Evolutionary conservation across 495 filamentous ascomycete species (phyloP).

Genomic region (Aspergillus haitiensis): DNA sequence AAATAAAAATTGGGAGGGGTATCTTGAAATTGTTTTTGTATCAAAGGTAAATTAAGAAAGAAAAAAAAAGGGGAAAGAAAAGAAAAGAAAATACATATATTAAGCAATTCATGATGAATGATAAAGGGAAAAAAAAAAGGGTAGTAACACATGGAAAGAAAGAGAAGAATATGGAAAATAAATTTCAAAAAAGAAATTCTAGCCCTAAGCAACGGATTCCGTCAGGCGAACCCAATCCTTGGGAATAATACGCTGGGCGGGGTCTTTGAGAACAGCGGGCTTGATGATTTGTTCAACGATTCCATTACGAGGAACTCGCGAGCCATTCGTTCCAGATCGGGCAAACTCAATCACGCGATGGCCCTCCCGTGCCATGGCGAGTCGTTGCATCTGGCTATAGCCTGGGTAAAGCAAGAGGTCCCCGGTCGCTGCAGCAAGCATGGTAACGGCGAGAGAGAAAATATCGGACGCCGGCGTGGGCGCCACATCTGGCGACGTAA

Average conservation of each 20-base stretch:
- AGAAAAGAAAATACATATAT: not conserved
- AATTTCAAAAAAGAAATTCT: no score
- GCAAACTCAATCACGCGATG: conserved; percentile 49
- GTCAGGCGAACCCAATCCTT: conserved; percentile 36
- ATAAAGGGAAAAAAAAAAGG: conserved; percentile 4
- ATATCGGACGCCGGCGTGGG: conserved; percentile 48
- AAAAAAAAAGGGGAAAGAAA: conserved; percentile 13
- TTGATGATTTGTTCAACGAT: conserved; percentile 45
- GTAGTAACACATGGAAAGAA: not conserved
- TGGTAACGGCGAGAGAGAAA: conserved; percentile 57
- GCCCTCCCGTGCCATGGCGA: conserved; percentile 51
- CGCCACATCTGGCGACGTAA: conserved; percentile 29
- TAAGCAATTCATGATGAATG: conserved; percentile 4
- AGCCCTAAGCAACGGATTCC: not conserved
- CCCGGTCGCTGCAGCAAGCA: conserved; percentile 57
- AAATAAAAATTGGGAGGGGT: conserved; percentile 12
- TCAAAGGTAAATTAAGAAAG: conserved; percentile 11
- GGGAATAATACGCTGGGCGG: conserved; percentile 35
- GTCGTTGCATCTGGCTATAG: conserved; percentile 42
- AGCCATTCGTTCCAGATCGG: conserved; percentile 39
- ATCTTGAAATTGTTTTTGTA: conserved; percentile 15
- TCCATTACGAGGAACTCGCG: conserved; percentile 43
- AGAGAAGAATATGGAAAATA: conserved; percentile 11
- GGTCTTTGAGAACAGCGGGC: conserved; percentile 47
- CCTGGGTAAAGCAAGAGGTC: conserved; percentile 52